These are phyloP conservation scores for Trypethelium eluteriae DNA, from an alignment of 495 filamentous ascomycete genomes.

Conservation along the genomic window DNA sequence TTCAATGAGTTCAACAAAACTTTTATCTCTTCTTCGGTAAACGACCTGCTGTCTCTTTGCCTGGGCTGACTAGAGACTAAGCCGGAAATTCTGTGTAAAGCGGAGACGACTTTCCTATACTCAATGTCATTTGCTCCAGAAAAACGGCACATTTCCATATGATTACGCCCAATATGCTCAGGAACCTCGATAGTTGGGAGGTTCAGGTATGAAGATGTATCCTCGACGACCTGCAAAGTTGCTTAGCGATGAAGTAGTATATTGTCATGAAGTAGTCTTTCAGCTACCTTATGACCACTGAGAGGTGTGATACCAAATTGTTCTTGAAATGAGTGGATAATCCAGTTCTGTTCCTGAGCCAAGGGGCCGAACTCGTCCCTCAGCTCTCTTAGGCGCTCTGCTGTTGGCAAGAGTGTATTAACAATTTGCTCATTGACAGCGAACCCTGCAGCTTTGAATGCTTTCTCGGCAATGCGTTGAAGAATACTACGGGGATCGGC, in stretches of 20 bases:
- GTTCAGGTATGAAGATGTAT: constrained; percentile 33
- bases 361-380: constrained; percentile 31
- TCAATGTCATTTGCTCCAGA: constrained; percentile 30
- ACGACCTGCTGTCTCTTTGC: neutral
- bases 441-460: constrained; percentile 27
- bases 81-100: constrained; percentile 19
- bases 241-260: constrained; percentile 11
- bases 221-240: constrained; percentile 34
- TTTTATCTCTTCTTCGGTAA: constrained; percentile 11
- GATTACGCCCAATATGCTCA: constrained; percentile 32
- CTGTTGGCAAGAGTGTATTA: constrained; percentile 29
- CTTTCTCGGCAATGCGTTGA: constrained; percentile 21
- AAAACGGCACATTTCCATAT: constrained; percentile 42
- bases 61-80: neutral
- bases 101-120: constrained; percentile 30
- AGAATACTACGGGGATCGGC: constrained; percentile 25
- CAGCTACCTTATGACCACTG: constrained; percentile 24
- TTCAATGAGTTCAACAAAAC: neutral
- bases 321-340: constrained; percentile 38
- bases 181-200: constrained; percentile 23
- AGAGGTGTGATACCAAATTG: constrained; percentile 23
- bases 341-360: constrained; percentile 27
- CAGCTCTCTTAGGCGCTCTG: constrained; percentile 33
- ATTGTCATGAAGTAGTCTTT: neutral
- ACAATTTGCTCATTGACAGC: constrained; percentile 23